phyloP scores from a whole-genome alignment of 495 filamentous ascomycete species.

The Penicillium psychrofluorescens region DNA sequence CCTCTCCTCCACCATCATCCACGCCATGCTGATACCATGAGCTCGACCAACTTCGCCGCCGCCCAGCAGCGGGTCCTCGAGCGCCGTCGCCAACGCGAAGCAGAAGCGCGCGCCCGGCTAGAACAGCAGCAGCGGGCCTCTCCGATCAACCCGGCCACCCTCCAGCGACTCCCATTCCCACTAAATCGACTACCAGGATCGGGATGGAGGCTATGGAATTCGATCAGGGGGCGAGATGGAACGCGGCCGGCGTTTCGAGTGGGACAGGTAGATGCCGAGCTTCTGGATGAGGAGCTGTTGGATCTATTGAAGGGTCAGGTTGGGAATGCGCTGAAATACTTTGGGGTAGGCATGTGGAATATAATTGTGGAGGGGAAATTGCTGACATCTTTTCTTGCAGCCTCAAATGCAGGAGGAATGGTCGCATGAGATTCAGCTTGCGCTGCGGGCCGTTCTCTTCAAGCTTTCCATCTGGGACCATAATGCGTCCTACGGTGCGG shows the following conservation, averaged over 20 bases:
- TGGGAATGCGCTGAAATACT: slow-evolving; percentile 83
- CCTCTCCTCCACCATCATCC: slow-evolving; percentile 4
- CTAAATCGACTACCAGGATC: slow-evolving; percentile 51
- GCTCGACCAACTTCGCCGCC: slow-evolving; percentile 70
- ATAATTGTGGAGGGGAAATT: too few relatives aligned
- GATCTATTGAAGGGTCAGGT: slow-evolving; percentile 79
- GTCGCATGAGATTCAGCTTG: slow-evolving; percentile 75
- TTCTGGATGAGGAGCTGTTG: slow-evolving; percentile 91
- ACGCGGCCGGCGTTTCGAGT: slow-evolving; percentile 84
- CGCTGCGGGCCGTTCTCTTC: slow-evolving; percentile 74
- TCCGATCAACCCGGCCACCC: slow-evolving; percentile 40
- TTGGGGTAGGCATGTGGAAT: slow-evolving; percentile 42
- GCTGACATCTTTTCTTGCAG: slow-evolving; percentile 13
- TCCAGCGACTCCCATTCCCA: slow-evolving; percentile 58
- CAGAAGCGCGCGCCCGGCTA: slow-evolving; percentile 47
- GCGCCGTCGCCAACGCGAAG: slow-evolving; percentile 66
- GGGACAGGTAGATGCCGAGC: slow-evolving; percentile 91
- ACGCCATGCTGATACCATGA: slow-evolving; percentile 50
- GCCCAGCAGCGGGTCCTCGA: slow-evolving; percentile 78
- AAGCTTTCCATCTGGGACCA: slow-evolving; percentile 97
- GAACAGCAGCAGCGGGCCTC: slow-evolving; percentile 51
- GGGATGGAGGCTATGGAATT: slow-evolving; percentile 57
- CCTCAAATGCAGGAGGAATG: slow-evolving; percentile 67
- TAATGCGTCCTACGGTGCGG: slow-evolving; percentile 88
- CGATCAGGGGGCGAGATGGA: slow-evolving; percentile 66